These are phyloP conservation scores for Teratosphaeria viscida DNA, from an alignment of 2,329 filamentous ascomycete genomes.

Conservation along the genomic window DNA sequence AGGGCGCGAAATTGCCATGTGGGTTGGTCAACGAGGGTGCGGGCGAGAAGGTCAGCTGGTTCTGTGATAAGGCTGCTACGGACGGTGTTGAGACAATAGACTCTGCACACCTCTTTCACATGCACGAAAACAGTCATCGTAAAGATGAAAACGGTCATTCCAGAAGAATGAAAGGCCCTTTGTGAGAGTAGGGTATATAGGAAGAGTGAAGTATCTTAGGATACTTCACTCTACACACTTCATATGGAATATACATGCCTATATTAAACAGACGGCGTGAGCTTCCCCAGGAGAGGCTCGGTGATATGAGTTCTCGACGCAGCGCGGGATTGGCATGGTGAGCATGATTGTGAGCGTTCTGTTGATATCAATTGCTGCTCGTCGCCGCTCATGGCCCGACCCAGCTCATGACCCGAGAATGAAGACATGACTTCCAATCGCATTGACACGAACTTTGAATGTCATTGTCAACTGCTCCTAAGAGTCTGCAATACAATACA, in stretches of 20 bases:
- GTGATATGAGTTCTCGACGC: conserved; percentile 16
- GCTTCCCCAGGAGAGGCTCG: conserved; percentile 64
- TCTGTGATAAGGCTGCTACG: conserved; percentile 76
- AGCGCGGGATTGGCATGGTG: neutral
- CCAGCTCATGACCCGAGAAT: neutral
- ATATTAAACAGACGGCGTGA: conserved; percentile 80
- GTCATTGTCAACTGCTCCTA: neutral
- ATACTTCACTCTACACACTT: too few relatives aligned
- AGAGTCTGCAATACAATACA: neutral
- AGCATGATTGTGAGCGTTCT: neutral
- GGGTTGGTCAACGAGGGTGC: conserved; percentile 75
- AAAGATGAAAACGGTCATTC: too few relatives aligned
- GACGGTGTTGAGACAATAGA: too few relatives aligned
- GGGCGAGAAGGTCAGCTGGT: conserved; percentile 88
- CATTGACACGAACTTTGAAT: neutral
- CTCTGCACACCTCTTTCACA: too few relatives aligned
- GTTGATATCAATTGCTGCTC: neutral
- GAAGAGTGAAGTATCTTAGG: too few relatives aligned
- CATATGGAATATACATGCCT: too few relatives aligned
- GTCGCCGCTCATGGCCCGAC: neutral
- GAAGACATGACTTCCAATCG: neutral
- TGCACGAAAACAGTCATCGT: too few relatives aligned
- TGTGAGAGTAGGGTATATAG: too few relatives aligned
- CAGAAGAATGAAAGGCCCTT: too few relatives aligned
- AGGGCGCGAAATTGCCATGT: conserved; percentile 66